phyloP scores from a whole-genome alignment of 176 grass and related monocot species.

The Urochloa ruziziensis region DNA sequence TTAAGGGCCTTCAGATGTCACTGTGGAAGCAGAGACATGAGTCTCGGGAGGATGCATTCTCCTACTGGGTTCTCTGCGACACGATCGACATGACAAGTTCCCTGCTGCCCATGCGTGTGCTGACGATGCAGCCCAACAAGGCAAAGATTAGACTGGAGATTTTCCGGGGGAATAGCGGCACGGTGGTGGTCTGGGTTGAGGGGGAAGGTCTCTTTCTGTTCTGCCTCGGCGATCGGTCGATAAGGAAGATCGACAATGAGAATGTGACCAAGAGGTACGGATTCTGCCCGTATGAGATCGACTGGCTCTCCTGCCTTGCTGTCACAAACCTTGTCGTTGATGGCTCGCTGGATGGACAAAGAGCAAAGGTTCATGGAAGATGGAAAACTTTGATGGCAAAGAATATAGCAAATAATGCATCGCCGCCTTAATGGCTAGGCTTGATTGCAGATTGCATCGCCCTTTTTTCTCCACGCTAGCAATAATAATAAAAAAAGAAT shows the following conservation, averaged over 20 bases:
- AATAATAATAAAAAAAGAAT: too few relatives aligned
- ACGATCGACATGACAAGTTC: constrained; percentile 7
- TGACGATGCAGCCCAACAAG: too few relatives aligned
- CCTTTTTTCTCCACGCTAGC: too few relatives aligned
- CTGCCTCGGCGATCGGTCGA: constrained; percentile 3
- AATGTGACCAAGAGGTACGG: constrained; percentile 15
- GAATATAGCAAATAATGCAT: background rate
- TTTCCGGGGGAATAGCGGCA: constrained; percentile 28
- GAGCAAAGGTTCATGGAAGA: background rate
- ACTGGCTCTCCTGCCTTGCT: constrained; percentile 37
- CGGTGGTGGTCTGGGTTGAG: constrained; percentile 11
- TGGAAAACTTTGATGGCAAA: constrained; percentile 17
- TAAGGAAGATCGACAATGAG: constrained; percentile 13
- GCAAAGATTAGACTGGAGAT: constrained; percentile 17
- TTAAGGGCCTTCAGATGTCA: constrained; percentile 27
- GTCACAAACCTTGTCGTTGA: background rate
- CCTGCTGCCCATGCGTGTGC: background rate
- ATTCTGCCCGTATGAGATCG: constrained; percentile 29
- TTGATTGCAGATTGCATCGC: too few relatives aligned
- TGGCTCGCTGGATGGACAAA: background rate
- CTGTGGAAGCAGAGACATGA: background rate
- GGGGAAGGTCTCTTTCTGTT: constrained; percentile 24
- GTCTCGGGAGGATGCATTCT: background rate
- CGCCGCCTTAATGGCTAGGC: too few relatives aligned
- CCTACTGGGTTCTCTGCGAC: constrained; percentile 9